These are phyloP conservation scores for Corymbia maculata DNA, from an alignment of 345 rosid species.

Conservation along the genomic window DNA sequence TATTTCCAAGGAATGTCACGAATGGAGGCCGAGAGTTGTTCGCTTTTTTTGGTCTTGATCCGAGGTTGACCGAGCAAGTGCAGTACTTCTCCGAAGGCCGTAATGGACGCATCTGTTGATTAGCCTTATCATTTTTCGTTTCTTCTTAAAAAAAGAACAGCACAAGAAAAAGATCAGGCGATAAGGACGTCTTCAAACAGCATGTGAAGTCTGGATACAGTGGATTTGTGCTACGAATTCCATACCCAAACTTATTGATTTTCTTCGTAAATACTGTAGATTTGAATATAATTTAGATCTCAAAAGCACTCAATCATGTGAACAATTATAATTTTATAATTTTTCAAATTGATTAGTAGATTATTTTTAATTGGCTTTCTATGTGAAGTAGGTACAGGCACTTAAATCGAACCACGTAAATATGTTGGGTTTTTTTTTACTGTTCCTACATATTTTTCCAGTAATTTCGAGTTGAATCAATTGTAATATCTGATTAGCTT, in stretches of 20 bases:
- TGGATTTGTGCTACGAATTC: background rate
- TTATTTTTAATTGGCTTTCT: too few relatives aligned
- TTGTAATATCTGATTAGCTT: too few relatives aligned
- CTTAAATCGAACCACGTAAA: too few relatives aligned
- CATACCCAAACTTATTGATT: background rate
- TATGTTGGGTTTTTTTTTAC: too few relatives aligned
- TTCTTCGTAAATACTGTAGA: background rate
- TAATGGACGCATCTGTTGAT: background rate
- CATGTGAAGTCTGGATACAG: background rate
- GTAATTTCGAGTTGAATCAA: background rate
- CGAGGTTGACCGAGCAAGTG: background rate
- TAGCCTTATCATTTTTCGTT: background rate
- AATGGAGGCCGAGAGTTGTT: too few relatives aligned
- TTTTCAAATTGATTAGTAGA: background rate
- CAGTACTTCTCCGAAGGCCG: background rate
- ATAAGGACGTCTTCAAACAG: background rate
- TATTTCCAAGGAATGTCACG: too few relatives aligned
- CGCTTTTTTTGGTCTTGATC: background rate
- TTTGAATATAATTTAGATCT: too few relatives aligned
- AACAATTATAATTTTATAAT: background rate
- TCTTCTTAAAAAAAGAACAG: background rate
- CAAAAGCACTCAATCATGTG: too few relatives aligned
- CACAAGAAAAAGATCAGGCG: background rate
- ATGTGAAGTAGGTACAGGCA: background rate
- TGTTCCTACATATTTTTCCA: background rate